Conservation (phyloP, 768 basidiomycete genomes). For the Collybia mongolica region DNA sequence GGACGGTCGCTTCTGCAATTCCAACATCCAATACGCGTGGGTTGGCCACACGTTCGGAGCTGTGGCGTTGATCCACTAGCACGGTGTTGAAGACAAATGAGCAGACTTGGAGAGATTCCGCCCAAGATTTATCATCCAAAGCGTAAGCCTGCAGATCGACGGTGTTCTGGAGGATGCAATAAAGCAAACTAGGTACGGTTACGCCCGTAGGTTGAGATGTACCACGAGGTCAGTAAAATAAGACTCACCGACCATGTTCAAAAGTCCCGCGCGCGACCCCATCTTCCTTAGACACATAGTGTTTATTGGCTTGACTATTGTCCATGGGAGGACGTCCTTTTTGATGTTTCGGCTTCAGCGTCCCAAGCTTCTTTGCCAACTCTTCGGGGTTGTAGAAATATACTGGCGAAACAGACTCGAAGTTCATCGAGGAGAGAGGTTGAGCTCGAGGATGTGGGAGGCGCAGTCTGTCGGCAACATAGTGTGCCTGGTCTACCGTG, state of each 20-base stretch:
- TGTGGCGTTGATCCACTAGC: conserved; percentile 28
- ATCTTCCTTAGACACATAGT: conserved; percentile 22
- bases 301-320: conserved; percentile 42
- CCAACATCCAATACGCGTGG: conserved; percentile 38
- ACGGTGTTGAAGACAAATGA: conserved; percentile 37
- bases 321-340: conserved; percentile 33
- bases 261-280: conserved; percentile 36
- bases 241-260: conserved; percentile 45
- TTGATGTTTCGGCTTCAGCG: conserved; percentile 34
- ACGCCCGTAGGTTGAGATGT: background rate
- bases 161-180: conserved; percentile 23
- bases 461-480: conserved; percentile 16
- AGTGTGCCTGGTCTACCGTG: conserved; percentile 26
- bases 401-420: conserved; percentile 49
- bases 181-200: conserved; percentile 23
- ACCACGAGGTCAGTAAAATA: background rate
- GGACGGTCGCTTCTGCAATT: conserved; percentile 35
- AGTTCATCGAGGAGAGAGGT: conserved; percentile 21
- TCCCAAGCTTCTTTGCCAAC: conserved; percentile 34
- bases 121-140: conserved; percentile 29
- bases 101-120: conserved; percentile 25
- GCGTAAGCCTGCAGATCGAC: conserved; percentile 26
- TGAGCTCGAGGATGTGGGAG: conserved; percentile 8
- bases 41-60: conserved; percentile 22
- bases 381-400: conserved; percentile 29